Percentiles rank a stretch among this genome's conserved stretches.
These are phyloP conservation scores for Chalciporus piperatus DNA, from an alignment of 768 basidiomycete species.

Conservation along the genomic window DNA sequence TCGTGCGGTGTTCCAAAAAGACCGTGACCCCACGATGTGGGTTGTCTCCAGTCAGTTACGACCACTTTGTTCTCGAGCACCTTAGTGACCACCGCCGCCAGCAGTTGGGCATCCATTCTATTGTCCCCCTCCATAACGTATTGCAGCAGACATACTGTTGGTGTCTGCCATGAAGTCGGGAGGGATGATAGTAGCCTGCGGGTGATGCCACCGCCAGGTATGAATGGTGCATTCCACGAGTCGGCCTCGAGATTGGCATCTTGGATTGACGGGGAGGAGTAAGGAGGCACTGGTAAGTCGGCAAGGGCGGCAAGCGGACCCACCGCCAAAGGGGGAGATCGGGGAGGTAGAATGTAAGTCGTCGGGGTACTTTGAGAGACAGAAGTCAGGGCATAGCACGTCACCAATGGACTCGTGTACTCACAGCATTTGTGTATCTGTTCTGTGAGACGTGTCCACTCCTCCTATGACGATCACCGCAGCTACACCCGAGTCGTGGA, in stretches of 20 bases:
- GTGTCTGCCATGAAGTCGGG: slow-evolving; percentile 46
- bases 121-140: slow-evolving; percentile 87
- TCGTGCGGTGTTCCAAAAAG: slow-evolving; percentile 75
- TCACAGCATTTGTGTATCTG: slow-evolving; percentile 77
- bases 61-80: slow-evolving; percentile 39
- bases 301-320: slow-evolving; percentile 44
- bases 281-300: slow-evolving; percentile 50
- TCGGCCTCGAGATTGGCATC: slow-evolving; percentile 26
- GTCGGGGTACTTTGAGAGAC: slow-evolving; percentile 54
- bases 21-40: slow-evolving; percentile 56
- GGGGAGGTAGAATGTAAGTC: slow-evolving; percentile 49
- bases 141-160: slow-evolving; percentile 60
- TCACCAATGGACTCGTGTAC: slow-evolving; percentile 22
- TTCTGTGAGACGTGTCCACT: slow-evolving; percentile 70
- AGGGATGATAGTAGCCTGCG: slow-evolving; percentile 62
- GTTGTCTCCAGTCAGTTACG: slow-evolving; percentile 51
- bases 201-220: slow-evolving; percentile 77
- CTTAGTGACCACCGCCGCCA: slow-evolving; percentile 54
- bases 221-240: slow-evolving; percentile 54
- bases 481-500: slow-evolving; percentile 45
- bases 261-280: slow-evolving; percentile 48
- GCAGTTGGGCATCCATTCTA: slow-evolving; percentile 60
- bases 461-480: slow-evolving; percentile 68
- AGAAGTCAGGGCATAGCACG: neutral
- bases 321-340: slow-evolving; percentile 42